A percentile compares a stretch with the other conserved stretches of the same genome.
phyloP scores from a whole-genome alignment of 192 early-diverging fungal genomes.

The Rhizophagus prolifer region DNA sequence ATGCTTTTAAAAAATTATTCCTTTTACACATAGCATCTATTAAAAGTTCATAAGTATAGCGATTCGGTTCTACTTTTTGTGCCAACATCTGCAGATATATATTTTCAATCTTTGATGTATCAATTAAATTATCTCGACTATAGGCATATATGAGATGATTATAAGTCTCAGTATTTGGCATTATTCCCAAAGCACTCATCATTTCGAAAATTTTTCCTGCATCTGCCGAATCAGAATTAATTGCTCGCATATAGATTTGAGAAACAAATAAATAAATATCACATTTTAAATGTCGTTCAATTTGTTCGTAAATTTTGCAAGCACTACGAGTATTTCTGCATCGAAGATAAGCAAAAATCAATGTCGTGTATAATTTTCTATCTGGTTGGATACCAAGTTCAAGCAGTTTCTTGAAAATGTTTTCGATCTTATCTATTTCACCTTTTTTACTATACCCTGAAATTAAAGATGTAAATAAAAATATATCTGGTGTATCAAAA shows the following conservation, averaged over 20 bases:
- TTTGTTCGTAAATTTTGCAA: neutral
- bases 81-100: neutral
- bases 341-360: neutral
- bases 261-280: neutral
- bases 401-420: neutral
- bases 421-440: neutral
- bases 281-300: neutral
- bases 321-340: neutral
- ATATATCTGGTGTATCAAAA: neutral
- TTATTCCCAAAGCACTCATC: neutral
- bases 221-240: neutral
- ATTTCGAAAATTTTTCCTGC: neutral
- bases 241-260: neutral
- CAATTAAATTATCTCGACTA: neutral
- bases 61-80: neutral
- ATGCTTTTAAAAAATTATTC: neutral
- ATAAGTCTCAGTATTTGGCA: neutral
- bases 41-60: conserved; percentile 3
- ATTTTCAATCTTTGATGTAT: neutral
- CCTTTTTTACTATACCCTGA: neutral
- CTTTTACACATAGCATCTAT: neutral
- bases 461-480: conserved; percentile 4
- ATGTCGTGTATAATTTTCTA: neutral
- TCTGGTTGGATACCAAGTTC: neutral
- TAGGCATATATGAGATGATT: conserved; percentile 10